Percentiles rank a stretch among this genome's conserved stretches.
These are phyloP conservation scores for Suillus brevipes DNA, from an alignment of 768 basidiomycete species.

Conservation along the genomic window DNA sequence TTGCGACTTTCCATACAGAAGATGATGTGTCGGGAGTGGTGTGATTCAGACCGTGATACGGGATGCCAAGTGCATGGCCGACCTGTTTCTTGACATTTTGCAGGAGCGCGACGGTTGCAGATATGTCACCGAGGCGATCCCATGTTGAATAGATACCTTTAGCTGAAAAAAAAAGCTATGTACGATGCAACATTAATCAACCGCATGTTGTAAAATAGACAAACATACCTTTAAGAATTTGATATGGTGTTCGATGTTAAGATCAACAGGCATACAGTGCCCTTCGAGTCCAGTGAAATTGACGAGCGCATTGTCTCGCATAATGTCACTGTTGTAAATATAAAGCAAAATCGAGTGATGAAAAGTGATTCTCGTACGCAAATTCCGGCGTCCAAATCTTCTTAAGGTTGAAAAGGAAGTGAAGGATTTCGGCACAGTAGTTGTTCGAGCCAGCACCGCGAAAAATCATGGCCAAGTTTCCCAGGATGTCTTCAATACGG, in stretches of 20 bases:
- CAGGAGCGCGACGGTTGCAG: conserved; percentile 27
- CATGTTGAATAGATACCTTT: conserved; percentile 36
- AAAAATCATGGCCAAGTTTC: conserved; percentile 18
- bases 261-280: conserved; percentile 36
- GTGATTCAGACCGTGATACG: conserved; percentile 32
- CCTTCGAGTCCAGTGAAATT: conserved; percentile 33
- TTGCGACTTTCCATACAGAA: too few species aligned
- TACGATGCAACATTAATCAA: not conserved
- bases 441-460: conserved; percentile 22
- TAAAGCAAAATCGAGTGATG: not conserved
- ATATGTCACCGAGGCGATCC: conserved; percentile 35
- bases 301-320: conserved; percentile 37
- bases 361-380: conserved; percentile 24
- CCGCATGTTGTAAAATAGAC: not conserved
- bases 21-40: conserved; percentile 15
- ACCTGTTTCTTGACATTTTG: conserved; percentile 33
- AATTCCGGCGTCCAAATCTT: conserved; percentile 35
- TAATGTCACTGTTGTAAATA: conserved; percentile 31
- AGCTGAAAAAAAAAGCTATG: conserved; percentile 25
- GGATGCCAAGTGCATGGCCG: conserved; percentile 15
- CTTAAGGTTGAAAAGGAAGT: conserved; percentile 24
- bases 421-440: conserved; percentile 20
- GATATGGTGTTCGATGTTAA: conserved; percentile 41
- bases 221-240: conserved; percentile 31
- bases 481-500: conserved; percentile 29